Conservation (phyloP, 1,139 yeast genomes). For the Candida sojae region DNA sequence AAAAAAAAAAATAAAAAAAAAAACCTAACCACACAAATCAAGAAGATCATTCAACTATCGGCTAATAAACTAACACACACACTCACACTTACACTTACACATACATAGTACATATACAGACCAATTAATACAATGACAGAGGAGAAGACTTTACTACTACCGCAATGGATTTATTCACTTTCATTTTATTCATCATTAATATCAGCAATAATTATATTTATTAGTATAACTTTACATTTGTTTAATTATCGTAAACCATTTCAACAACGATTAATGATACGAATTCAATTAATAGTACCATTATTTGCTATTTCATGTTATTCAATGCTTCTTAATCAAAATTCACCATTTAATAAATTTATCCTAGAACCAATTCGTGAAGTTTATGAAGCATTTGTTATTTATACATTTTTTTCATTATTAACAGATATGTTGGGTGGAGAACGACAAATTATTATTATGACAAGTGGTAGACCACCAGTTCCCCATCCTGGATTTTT, state of each 20-base stretch:
- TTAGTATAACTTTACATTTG: conserved; percentile 36
- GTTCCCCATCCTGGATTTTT: conserved; percentile 69
- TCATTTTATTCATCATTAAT: conserved; percentile 37
- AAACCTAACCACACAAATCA: not conserved
- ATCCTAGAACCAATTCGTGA: conserved; percentile 80
- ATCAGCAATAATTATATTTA: conserved; percentile 34
- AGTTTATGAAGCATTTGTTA: conserved; percentile 93
- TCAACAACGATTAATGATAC: conserved; percentile 81
- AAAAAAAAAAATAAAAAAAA: not conserved
- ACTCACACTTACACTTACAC: not conserved
- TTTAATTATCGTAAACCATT: conserved; percentile 82
- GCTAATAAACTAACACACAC: not conserved
- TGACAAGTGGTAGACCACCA: conserved; percentile 74
- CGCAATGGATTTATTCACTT: conserved; percentile 33
- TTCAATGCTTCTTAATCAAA: conserved; percentile 48
- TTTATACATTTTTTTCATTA: conserved; percentile 86
- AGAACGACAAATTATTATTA: conserved; percentile 77
- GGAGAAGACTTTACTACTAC: conserved; percentile 19
- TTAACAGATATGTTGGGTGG: conserved; percentile 89
- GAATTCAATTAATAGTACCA: conserved; percentile 75
- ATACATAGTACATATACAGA: not conserved
- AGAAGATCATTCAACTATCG: not conserved
- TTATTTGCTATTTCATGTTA: conserved; percentile 57
- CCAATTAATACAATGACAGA: not conserved
- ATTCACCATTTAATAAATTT: conserved; percentile 36